Evolutionary conservation across 495 filamentous ascomycete genomes (phyloP).

Genomic region (Tuber indicum): DNA sequence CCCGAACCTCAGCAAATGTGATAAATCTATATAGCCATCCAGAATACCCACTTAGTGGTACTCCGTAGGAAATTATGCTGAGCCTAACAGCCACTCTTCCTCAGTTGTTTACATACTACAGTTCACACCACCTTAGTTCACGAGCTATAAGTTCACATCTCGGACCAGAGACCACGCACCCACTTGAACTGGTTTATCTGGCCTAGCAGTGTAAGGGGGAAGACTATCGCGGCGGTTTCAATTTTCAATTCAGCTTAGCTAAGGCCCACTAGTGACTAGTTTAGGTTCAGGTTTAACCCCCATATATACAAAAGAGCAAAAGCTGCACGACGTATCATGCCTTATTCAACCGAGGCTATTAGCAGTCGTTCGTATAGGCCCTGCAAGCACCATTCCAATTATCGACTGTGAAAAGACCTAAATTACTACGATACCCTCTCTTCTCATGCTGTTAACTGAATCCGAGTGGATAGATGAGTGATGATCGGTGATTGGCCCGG

Average conservation of each 20-base stretch:
- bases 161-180: too few species aligned
- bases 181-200: too few species aligned
- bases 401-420: too few species aligned
- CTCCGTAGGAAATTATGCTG: background rate
- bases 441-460: too few species aligned
- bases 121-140: background rate
- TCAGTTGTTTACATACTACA: background rate
- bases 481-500: background rate
- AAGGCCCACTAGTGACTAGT: too few species aligned
- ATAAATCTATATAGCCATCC: background rate
- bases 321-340: background rate
- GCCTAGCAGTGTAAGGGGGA: too few species aligned
- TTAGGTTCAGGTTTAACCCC: background rate
- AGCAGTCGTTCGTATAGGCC: background rate
- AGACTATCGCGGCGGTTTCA: too few species aligned
- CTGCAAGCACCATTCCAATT: background rate
- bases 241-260: too few species aligned
- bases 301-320: background rate
- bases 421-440: too few species aligned
- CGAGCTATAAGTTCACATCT: too few species aligned
- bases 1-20: background rate
- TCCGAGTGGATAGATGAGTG: background rate
- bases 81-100: background rate
- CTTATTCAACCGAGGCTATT: background rate
- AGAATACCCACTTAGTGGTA: background rate